Conservation (phyloP, 2,329 filamentous ascomycete genomes). For the Chrysoporthe deuterocubensis region DNA sequence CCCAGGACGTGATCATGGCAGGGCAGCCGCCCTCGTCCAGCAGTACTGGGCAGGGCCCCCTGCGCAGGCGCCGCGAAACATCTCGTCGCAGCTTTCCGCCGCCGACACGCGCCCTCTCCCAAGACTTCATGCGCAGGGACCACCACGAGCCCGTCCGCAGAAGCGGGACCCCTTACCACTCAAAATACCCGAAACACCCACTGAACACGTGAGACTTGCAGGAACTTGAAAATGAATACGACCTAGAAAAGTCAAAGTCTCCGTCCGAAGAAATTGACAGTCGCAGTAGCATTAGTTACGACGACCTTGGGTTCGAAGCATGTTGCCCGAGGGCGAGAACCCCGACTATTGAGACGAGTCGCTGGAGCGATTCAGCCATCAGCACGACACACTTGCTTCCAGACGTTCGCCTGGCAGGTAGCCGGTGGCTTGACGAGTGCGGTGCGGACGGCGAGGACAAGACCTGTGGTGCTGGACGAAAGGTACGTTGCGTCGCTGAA, state of each 20-base stretch:
- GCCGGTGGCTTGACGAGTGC: not conserved
- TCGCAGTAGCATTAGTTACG: not conserved
- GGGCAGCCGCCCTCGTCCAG: conserved; percentile 1
- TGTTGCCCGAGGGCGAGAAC: not conserved
- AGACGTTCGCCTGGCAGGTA: not conserved
- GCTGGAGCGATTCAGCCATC: not conserved
- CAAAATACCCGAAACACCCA: not conserved
- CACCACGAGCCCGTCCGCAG: not conserved
- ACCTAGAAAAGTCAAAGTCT: not conserved
- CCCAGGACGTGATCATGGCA: conserved; percentile 1
- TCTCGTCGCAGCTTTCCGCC: conserved; percentile 37
- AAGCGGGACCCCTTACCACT: conserved; percentile 1
- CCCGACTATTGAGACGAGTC: not conserved
- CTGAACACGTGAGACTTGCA: conserved; percentile 20
- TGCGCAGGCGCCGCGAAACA: conserved; percentile 36
- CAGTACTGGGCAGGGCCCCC: conserved; percentile 25
- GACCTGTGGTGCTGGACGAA: conserved; percentile 33
- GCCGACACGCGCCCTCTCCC: conserved; percentile 35
- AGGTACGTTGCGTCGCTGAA: conserved; percentile 38
- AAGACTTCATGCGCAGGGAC: conserved; percentile 33
- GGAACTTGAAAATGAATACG: conserved; percentile 11
- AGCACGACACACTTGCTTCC: not conserved
- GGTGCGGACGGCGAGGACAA: not conserved
- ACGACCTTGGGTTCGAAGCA: not conserved
- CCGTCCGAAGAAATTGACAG: not conserved